Base-by-base conservation (phyloP, 192 early-diverging fungal genomes). In the Backusella tarrabulga region DNA sequence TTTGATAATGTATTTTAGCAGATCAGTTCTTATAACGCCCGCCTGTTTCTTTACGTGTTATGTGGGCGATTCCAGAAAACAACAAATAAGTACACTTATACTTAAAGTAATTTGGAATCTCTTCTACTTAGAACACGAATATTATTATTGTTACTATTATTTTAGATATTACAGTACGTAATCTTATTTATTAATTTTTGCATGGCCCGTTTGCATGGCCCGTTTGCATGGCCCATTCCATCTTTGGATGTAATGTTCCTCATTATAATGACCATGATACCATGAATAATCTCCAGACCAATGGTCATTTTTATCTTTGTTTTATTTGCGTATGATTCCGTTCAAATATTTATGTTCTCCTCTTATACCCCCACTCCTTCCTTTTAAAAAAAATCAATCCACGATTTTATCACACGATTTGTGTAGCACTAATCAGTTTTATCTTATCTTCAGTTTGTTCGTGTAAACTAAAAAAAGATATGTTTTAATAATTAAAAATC, bases 171-270 rank as follows among this genome's bases (percentile, higher is more conserved):
- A 69, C 68, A 69, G 23, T 4, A 40, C 68, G 68, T 69, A 69
- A 69, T 69, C 34, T 69, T 69, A 36, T 69, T 69, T 69, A 63
- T 63, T 63, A 26, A 63, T 29, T 63, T 63, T 63, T n/a, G n/a
- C n/a, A n/a, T n/a, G n/a, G n/a, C n/a, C n/a, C n/a, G n/a, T n/a
- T 63, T 56, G n/a, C 56, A 63, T 63, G 56, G 56, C 26, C 56
- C 9, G 14, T 63, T 63, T 63, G 56, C 56, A 63, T 63, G 56
- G 56, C 56, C 56, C 56, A 63, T 63, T 63, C 56, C 56, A 63
- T 63, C 56, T 63, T 63, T 63, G 56, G 56, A 63, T 63, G 26
- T 26, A n/a, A 12, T 63, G 23, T 63, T 26, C 29, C 26, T 11
- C 21, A 63, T 11, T 23, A 29, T 12, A 3, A 63, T 29, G 26